Conservation (phyloP, 2,329 filamentous ascomycete genomes). For the Cryoendolithus antarcticus region DNA sequence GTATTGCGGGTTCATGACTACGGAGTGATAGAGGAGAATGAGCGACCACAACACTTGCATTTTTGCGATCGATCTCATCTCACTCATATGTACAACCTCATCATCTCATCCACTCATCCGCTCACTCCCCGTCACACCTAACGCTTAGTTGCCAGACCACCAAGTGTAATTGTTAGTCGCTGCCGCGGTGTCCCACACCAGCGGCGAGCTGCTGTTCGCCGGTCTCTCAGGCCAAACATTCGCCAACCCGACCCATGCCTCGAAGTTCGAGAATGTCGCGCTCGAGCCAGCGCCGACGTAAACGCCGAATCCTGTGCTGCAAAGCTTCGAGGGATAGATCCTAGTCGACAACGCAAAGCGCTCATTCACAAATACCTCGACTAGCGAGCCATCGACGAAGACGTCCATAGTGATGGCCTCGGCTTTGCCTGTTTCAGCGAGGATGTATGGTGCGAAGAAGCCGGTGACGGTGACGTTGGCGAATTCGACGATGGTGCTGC, state of each 20-base stretch:
- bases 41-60: too few relatives aligned
- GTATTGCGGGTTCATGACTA: too few relatives aligned
- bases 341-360: slow-evolving; percentile 30
- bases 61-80: not conserved
- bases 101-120: not conserved
- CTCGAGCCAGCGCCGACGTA: slow-evolving; percentile 25
- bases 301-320: slow-evolving; percentile 32
- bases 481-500: slow-evolving; percentile 30
- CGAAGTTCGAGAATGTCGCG: slow-evolving; percentile 24
- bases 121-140: not conserved
- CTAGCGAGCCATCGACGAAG: slow-evolving; percentile 35
- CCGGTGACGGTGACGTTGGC: slow-evolving; percentile 32
- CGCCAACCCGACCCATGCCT: slow-evolving; percentile 27
- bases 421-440: slow-evolving; percentile 12
- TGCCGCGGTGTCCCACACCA: slow-evolving; percentile 31
- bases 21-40: too few relatives aligned
- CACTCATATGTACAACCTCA: not conserved
- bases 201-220: slow-evolving; percentile 26
- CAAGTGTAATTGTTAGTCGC: slow-evolving; percentile 34
- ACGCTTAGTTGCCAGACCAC: slow-evolving; percentile 31
- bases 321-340: slow-evolving; percentile 33
- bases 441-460: slow-evolving; percentile 35
- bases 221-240: slow-evolving; percentile 32
- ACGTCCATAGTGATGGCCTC: slow-evolving; percentile 33
- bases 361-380: slow-evolving; percentile 37